Percentiles rank a stretch among this genome's conserved stretches.
phyloP scores from a whole-genome alignment of 169 alveolate species.

The Perkinsus olseni region DNA sequence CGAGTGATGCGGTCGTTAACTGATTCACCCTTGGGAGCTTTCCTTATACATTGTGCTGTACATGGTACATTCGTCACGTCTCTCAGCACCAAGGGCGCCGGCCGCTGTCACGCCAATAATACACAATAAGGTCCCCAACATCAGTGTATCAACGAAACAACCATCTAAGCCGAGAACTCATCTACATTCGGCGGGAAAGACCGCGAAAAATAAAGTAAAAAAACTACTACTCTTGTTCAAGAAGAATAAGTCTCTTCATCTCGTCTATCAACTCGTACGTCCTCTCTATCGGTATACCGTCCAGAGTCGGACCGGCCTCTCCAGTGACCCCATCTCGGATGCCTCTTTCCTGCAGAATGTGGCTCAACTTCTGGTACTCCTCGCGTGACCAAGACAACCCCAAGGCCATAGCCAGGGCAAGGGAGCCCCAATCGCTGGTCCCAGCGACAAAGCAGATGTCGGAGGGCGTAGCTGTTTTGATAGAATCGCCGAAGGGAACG shows the following conservation, averaged over 20 bases:
- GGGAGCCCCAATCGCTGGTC: not conserved
- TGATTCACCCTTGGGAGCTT: no score
- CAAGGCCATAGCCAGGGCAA: not conserved
- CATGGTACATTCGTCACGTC: no score
- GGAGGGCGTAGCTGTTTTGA: not conserved
- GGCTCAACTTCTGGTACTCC: not conserved
- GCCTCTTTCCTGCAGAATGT: not conserved
- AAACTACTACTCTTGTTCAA: not conserved
- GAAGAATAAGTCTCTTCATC: not conserved
- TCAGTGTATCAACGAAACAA: no score
- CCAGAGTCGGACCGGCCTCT: not conserved
- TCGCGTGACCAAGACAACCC: not conserved
- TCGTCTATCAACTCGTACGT: not conserved
- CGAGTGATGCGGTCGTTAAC: no score
- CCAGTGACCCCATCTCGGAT: not conserved
- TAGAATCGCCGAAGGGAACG: not conserved
- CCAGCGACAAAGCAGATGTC: not conserved
- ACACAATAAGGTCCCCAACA: no score
- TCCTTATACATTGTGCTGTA: no score
- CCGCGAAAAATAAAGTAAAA: not conserved
- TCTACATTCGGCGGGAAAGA: no score
- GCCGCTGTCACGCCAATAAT: no score
- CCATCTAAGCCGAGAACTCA: no score
- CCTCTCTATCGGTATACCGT: not conserved
- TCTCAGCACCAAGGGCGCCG: no score